A percentile compares a stretch with the other conserved stretches of the same genome.
These are phyloP conservation scores for Seiridium cupressi DNA, from an alignment of 2,329 filamentous ascomycete species.

Conservation along the genomic window DNA sequence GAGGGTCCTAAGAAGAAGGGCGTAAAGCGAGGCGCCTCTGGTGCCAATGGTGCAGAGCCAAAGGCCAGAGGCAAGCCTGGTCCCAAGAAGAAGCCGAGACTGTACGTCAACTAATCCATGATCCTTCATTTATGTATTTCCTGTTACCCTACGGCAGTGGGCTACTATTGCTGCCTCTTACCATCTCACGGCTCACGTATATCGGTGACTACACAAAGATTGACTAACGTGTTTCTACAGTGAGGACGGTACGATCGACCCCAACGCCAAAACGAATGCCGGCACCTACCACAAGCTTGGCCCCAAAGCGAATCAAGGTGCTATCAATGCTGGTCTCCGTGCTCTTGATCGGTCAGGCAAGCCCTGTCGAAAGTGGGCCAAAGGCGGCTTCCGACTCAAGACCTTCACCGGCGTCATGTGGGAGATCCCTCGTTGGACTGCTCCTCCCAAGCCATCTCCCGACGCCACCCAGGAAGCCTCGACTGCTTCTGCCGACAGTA, in stretches of 20 bases:
- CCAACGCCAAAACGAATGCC: constrained; percentile 46
- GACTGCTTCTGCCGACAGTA: constrained; percentile 46
- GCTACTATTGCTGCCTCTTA: not conserved
- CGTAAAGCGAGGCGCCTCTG: constrained; percentile 65
- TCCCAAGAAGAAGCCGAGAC: constrained; percentile 91
- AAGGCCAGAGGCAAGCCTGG: constrained; percentile 84
- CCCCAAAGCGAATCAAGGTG: constrained; percentile 93
- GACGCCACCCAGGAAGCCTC: constrained; percentile 45
- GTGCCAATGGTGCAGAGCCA: constrained; percentile 57
- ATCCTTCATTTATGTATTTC: not conserved
- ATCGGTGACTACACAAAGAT: constrained; percentile 3
- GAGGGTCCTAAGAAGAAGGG: constrained; percentile 74
- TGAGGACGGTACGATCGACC: constrained; percentile 63
- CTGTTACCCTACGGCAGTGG: too few species aligned
- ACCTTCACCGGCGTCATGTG: constrained; percentile 88
- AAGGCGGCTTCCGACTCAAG: constrained; percentile 79
- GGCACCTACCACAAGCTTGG: constrained; percentile 75
- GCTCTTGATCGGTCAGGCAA: constrained; percentile 90
- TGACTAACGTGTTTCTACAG: constrained; percentile 37
- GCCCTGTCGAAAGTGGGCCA: constrained; percentile 88
- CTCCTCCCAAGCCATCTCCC: constrained; percentile 57
- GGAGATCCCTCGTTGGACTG: constrained; percentile 80
- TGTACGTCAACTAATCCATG: constrained; percentile 61
- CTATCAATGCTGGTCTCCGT: constrained; percentile 93
- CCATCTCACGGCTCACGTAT: not conserved